Percentiles rank a stretch among this genome's conserved stretches.
Evolutionary conservation across 306 rosid genomes (phyloP).

Genomic region (Quercus mongolica): DNA sequence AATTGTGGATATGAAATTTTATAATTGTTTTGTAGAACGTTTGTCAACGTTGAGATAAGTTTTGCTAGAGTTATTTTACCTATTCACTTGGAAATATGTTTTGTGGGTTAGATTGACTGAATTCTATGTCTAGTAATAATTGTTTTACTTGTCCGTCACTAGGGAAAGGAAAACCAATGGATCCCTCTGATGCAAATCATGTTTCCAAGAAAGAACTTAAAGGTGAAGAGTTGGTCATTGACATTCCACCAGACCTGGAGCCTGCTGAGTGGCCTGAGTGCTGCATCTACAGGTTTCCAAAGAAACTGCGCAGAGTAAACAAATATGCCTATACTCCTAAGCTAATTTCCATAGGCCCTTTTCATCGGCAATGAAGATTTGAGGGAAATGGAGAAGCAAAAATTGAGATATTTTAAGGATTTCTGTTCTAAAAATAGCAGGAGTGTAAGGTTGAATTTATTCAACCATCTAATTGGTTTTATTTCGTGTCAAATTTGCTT

Average conservation of each 20-base stretch:
- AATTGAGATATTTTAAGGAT: not conserved
- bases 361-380: slow-evolving; percentile 13
- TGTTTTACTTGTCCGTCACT: not conserved
- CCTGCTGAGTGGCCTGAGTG: not conserved
- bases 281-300: slow-evolving; percentile 25
- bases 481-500: no score
- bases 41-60: no score
- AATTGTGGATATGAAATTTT: no score
- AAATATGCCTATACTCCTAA: slow-evolving; percentile 12
- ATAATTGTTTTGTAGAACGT: no score
- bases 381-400: slow-evolving; percentile 8
- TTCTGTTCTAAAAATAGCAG: accelerated
- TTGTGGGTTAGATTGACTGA: no score
- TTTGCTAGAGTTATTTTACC: no score
- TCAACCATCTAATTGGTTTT: no score
- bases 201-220: not conserved
- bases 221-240: not conserved
- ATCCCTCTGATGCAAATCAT: not conserved
- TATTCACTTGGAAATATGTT: no score
- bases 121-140: no score
- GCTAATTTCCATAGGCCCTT: slow-evolving; percentile 22
- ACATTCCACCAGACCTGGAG: not conserved
- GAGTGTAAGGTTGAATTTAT: no score
- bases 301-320: slow-evolving; percentile 17
- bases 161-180: not conserved